A percentile compares a stretch with the other conserved stretches of the same genome.
These are phyloP conservation scores for Amaranthus cruentus DNA, from an alignment of 148 eudicot genomes.

Conservation along the genomic window DNA sequence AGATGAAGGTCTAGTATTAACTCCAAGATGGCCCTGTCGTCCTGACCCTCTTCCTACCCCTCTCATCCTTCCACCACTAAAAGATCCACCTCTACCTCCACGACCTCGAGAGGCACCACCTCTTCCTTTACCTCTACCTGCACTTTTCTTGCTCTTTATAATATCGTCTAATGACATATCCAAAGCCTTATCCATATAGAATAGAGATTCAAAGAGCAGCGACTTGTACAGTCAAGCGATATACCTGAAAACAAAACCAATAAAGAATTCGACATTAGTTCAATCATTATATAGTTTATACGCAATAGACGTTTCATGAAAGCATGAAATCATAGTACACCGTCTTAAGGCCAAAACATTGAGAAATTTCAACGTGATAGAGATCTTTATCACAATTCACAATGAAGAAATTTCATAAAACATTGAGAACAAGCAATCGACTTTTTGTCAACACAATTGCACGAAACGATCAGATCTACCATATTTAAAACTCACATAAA, in stretches of 20 bases:
- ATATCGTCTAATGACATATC: conserved; percentile 81
- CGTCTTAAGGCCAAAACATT: no score
- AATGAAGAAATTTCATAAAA: no score
- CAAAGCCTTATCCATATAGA: conserved; percentile 40
- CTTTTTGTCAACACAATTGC: no score
- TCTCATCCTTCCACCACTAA: conserved; percentile 54
- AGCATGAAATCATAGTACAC: no score
- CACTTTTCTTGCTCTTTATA: conserved; percentile 58
- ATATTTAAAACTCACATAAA: no score
- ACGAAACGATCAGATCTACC: no score
- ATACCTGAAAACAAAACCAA: conserved; percentile 19
- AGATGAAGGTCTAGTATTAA: conserved; percentile 66
- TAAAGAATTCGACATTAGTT: background rate
- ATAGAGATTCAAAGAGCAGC: background rate
- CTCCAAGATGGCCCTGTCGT: conserved; percentile 57
- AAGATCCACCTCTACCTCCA: conserved; percentile 49
- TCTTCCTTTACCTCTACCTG: conserved; percentile 49
- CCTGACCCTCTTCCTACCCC: conserved; percentile 40
- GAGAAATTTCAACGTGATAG: no score
- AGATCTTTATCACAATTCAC: no score
- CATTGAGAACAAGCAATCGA: no score
- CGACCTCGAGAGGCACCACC: conserved; percentile 59
- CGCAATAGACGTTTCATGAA: no score
- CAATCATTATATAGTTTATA: background rate
- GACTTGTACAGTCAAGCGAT: background rate